Base-by-base conservation (phyloP, 2,329 filamentous ascomycete genomes). In the Chalaropsis ovoidea region DNA sequence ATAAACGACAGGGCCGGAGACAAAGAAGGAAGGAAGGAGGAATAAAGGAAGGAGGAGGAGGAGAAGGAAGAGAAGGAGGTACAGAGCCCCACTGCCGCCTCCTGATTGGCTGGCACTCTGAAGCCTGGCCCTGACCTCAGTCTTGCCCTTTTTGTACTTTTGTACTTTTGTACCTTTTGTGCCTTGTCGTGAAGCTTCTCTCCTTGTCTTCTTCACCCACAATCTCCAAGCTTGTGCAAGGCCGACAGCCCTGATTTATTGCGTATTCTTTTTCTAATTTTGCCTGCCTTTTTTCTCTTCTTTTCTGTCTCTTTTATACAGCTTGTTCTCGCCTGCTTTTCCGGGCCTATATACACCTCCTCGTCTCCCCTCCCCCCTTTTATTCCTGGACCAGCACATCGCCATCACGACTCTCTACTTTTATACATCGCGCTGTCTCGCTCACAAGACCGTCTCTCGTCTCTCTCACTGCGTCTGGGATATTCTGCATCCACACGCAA, bases 21-120 rank as follows among this genome's bases (percentile, higher is more conserved):
- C 61, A n/a, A 54, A 39, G n/a, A 61, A 61, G 41, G 58, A 61
- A 61, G 58, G 58, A 61, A 61, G 39, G 19, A 31, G 31, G 31
- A 31, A 31, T 31, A 31, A 42, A 42, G 17, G 2, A 19, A 52
- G 43, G 8, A 47, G 41, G 24, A 45, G 17, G 61, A 62, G 2
- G 10, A n/a, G 42, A 11, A 63, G 24, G n/a, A 54, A 43, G 11
- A 61, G 27, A 58, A 58, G 52, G 52, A 58, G 52, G 52, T 58
- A 39, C 27, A 58, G 52, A 15, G 52, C 52, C 52, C 52, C 52
- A 58, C 17, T 58, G 15, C 4, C 27, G 27, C 27, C 8, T 31
- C 1, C 61, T 63, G 41, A 43, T 47, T 63, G 52, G 52, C 42
- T 49, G 24, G 24, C 22, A 15, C 22, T 62, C n/a, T 47, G 22